Percentiles rank a stretch among this genome's conserved stretches.
Evolutionary conservation across 495 filamentous ascomycete genomes (phyloP).

Genomic region (Aspergillus cavernicola): DNA sequence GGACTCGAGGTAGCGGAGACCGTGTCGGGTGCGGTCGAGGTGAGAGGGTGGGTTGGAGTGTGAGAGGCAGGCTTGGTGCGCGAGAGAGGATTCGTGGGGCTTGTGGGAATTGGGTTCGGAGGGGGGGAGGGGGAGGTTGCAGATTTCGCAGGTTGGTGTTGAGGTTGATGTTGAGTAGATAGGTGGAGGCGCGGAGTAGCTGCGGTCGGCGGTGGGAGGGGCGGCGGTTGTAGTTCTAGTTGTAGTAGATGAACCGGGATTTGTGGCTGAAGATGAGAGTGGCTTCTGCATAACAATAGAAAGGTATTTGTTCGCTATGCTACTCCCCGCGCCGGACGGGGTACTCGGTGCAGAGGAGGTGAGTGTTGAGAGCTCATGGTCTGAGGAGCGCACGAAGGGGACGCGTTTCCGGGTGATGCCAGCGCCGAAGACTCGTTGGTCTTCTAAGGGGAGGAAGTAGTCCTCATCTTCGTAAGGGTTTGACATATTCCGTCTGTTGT

Average conservation of each 20-base stretch:
- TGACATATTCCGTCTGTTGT: not conserved
- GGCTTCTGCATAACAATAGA: slow-evolving; percentile 60
- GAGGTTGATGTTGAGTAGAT: not conserved
- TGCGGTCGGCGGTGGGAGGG: slow-evolving; percentile 4
- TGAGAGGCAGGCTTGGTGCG: slow-evolving; percentile 74
- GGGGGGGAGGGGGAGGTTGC: slow-evolving; percentile 49
- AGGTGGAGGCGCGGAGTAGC: slow-evolving; percentile 4
- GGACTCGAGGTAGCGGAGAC: slow-evolving; percentile 67
- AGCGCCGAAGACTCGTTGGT: slow-evolving; percentile 74
- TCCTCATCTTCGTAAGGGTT: slow-evolving; percentile 47
- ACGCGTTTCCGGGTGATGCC: slow-evolving; percentile 74
- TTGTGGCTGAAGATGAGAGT: slow-evolving; percentile 1
- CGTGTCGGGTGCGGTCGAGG: slow-evolving; percentile 72
- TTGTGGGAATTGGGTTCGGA: slow-evolving; percentile 8
- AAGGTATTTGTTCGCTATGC: slow-evolving; percentile 65
- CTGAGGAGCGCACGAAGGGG: slow-evolving; percentile 71
- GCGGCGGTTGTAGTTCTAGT: not conserved
- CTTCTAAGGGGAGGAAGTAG: slow-evolving; percentile 65
- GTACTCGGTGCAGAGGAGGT: slow-evolving; percentile 24
- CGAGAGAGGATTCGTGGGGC: slow-evolving; percentile 67
- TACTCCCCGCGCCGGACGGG: slow-evolving; percentile 26
- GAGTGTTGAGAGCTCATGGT: slow-evolving; percentile 42
- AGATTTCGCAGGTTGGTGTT: slow-evolving; percentile 49
- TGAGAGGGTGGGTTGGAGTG: slow-evolving; percentile 85
- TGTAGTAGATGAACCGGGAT: slow-evolving; percentile 6